These are phyloP conservation scores for Daedalea quercina DNA, from an alignment of 768 basidiomycete species.

Conservation along the genomic window DNA sequence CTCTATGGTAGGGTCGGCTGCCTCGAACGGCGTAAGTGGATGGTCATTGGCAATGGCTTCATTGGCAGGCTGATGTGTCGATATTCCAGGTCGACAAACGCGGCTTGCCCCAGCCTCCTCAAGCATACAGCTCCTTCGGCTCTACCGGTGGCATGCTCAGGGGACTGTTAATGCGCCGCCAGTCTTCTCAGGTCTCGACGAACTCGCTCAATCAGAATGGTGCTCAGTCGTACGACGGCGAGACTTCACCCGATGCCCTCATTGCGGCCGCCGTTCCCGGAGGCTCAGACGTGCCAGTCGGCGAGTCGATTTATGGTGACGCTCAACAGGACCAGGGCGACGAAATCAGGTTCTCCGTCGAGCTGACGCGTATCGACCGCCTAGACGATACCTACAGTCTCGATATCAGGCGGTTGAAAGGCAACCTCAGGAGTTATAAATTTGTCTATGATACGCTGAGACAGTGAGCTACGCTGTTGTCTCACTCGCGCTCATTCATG, in stretches of 20 bases:
- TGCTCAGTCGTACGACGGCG: conserved; percentile 14
- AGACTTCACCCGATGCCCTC: conserved; percentile 18
- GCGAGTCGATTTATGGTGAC: conserved; percentile 73
- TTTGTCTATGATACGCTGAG: conserved; percentile 84
- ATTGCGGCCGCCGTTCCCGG: conserved; percentile 13
- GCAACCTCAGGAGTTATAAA: conserved; percentile 88
- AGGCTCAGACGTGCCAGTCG: conserved; percentile 20
- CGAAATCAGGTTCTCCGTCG: conserved; percentile 94
- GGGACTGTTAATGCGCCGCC: conserved; percentile 83
- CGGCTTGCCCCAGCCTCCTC: conserved; percentile 79
- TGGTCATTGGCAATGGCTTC: too few species aligned
- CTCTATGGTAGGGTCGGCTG: conserved; percentile 74
- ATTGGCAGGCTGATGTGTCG: too few species aligned
- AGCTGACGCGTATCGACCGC: conserved; percentile 85
- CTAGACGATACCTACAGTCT: conserved; percentile 88
- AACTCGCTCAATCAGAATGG: conserved; percentile 16
- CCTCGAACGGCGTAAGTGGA: conserved; percentile 74
- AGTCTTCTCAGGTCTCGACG: conserved; percentile 74
- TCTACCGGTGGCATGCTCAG: conserved; percentile 73
- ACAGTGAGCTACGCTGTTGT: conserved; percentile 49
- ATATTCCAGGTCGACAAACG: conserved; percentile 73
- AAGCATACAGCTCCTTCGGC: conserved; percentile 47
- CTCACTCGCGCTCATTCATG: too few species aligned
- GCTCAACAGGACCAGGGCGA: conserved; percentile 79
- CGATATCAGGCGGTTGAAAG: conserved; percentile 89